Evolutionary conservation across 2,329 filamentous ascomycete species (phyloP).

Genomic region (Hymenoscyphus infarciens): DNA sequence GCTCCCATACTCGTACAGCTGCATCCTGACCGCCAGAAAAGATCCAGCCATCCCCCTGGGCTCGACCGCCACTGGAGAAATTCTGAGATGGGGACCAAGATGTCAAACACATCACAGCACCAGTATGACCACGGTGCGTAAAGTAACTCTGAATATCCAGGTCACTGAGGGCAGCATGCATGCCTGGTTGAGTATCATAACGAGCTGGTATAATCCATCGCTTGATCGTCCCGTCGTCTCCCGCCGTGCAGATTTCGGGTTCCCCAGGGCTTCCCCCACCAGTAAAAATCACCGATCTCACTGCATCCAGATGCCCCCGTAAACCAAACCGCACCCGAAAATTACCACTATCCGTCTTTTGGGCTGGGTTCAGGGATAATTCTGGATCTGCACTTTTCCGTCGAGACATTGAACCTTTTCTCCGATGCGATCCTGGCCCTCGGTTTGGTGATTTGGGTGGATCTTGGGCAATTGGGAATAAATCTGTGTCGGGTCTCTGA

Average conservation of each 20-base stretch:
- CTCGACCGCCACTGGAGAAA: slow-evolving; percentile 84
- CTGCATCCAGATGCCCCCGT: slow-evolving; percentile 87
- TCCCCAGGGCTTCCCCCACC: slow-evolving; percentile 93
- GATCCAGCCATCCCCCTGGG: slow-evolving; percentile 93
- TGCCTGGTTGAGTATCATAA: slow-evolving; percentile 59
- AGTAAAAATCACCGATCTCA: slow-evolving; percentile 93
- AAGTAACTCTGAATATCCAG: slow-evolving; percentile 92
- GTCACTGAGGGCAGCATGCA: slow-evolving; percentile 52
- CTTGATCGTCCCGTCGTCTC: slow-evolving; percentile 94
- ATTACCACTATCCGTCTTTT: slow-evolving; percentile 66
- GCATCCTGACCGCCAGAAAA: slow-evolving; percentile 96
- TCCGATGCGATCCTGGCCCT: slow-evolving; percentile 64
- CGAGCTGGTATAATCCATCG: slow-evolving; percentile 89
- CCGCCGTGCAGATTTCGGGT: slow-evolving; percentile 93
- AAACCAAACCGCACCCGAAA: slow-evolving; percentile 94
- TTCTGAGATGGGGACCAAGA: slow-evolving; percentile 84
- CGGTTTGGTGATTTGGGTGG: slow-evolving; percentile 77
- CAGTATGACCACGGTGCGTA: slow-evolving; percentile 90
- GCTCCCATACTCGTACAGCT: slow-evolving; percentile 92
- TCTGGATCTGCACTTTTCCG: slow-evolving; percentile 68
- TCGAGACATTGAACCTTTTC: slow-evolving; percentile 75
- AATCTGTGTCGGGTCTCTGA: slow-evolving; percentile 79
- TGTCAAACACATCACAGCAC: slow-evolving; percentile 80
- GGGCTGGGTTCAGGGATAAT: slow-evolving; percentile 48
- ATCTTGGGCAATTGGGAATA: slow-evolving; percentile 78